Evolutionary conservation across 2,329 filamentous ascomycete species (phyloP).

Genomic region (Fulvia fulva): DNA sequence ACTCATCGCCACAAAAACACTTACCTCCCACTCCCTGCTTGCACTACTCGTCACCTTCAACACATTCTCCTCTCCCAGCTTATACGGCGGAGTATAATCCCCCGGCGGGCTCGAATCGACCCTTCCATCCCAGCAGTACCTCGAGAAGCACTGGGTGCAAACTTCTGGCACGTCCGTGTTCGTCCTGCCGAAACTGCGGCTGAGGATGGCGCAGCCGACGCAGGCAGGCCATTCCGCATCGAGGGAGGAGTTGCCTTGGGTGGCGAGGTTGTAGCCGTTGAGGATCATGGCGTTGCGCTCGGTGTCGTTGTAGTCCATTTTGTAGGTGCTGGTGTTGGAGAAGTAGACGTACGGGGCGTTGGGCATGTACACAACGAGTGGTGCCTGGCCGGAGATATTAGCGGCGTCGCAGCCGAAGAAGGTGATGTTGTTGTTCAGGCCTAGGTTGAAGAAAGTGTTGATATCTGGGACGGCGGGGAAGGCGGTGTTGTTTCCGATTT

Average conservation of each 20-base stretch:
- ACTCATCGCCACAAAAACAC: neutral
- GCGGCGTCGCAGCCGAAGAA: conserved; percentile 74
- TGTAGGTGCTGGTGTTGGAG: conserved; percentile 78
- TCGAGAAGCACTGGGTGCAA: conserved; percentile 71
- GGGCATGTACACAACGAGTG: conserved; percentile 82
- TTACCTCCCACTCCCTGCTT: neutral
- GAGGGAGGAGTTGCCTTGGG: conserved; percentile 73
- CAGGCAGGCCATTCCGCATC: conserved; percentile 76
- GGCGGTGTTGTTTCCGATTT: conserved; percentile 61
- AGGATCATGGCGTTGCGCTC: conserved; percentile 75
- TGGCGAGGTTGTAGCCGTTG: conserved; percentile 82
- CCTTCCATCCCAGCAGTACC: conserved; percentile 94
- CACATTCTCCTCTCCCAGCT: conserved; percentile 15
- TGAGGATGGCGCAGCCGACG: conserved; percentile 81
- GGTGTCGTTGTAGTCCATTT: conserved; percentile 57
- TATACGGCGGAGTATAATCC: conserved; percentile 27
- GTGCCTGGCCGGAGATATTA: conserved; percentile 58
- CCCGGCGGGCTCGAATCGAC: conserved; percentile 32
- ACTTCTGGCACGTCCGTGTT: conserved; percentile 63
- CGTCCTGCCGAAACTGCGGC: conserved; percentile 69
- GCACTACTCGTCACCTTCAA: conserved; percentile 15
- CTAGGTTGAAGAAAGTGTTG: conserved; percentile 75
- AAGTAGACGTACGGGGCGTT: conserved; percentile 61
- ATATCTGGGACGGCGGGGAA: conserved; percentile 70
- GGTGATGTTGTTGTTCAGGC: conserved; percentile 64